Conservation (phyloP, 352 stramenopile genomes). For the Pythium insidiosum region DNA sequence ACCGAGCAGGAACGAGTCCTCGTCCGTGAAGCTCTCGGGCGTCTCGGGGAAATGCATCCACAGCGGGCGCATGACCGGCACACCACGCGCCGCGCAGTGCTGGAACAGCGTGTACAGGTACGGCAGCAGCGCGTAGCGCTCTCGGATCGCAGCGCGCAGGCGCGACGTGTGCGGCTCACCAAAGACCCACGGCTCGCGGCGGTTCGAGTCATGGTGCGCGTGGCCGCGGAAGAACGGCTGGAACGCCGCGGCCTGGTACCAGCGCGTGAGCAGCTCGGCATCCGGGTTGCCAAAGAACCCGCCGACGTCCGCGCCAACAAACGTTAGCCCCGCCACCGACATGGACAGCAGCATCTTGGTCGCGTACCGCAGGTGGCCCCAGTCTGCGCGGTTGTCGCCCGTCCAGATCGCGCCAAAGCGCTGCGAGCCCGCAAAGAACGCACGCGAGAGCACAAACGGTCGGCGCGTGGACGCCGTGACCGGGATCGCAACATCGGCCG, state of each 20-base stretch:
- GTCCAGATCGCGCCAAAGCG: constrained; percentile 98
- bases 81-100: constrained; percentile 36
- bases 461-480: constrained; percentile 63
- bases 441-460: constrained; percentile 96
- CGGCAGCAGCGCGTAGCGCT: constrained; percentile 94
- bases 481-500: constrained; percentile 24
- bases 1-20: constrained; percentile 95
- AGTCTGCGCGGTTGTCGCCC: constrained; percentile 96
- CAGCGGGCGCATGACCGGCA: constrained; percentile 91
- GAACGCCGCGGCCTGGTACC: constrained; percentile 94
- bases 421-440: constrained; percentile 98
- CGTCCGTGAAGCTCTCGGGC: constrained; percentile 72
- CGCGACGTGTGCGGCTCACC: constrained; percentile 89
- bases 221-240: constrained; percentile 99
- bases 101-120: constrained; percentile 93
- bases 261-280: constrained; percentile 94
- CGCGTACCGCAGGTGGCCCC: constrained; percentile 93
- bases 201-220: constrained; percentile 98
- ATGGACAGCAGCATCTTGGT: constrained; percentile 97
- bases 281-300: constrained; percentile 98
- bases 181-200: constrained; percentile 98
- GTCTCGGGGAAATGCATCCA: constrained; percentile 95
- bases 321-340: constrained; percentile 93
- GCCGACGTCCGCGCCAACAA: constrained; percentile 97
- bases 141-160: constrained; percentile 89